phyloP scores from a whole-genome alignment of 2,329 filamentous ascomycete genomes.

The Diaporthe citriasiana region DNA sequence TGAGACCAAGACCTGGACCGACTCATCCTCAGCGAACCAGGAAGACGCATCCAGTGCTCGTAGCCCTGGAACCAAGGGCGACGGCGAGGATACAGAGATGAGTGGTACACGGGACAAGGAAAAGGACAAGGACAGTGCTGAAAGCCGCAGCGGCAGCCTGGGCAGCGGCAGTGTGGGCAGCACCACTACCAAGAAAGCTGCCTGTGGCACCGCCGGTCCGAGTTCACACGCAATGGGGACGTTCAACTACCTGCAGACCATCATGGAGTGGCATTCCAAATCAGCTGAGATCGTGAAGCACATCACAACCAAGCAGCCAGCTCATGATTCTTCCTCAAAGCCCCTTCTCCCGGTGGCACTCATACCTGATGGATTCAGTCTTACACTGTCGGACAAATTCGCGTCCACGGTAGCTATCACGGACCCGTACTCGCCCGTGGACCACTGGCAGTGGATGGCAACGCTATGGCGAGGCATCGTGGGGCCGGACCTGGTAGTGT shows the following conservation, averaged over 20 bases:
- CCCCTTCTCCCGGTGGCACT: constrained; percentile 76
- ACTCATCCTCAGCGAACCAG: constrained; percentile 42
- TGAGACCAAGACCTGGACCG: constrained; percentile 62
- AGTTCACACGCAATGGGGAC: constrained; percentile 12
- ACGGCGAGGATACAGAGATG: constrained; percentile 32
- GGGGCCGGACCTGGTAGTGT: constrained; percentile 84
- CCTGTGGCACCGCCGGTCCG: background rate
- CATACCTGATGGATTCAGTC: constrained; percentile 82
- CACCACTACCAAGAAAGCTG: background rate
- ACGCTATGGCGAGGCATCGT: constrained; percentile 91
- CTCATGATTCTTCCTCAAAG: constrained; percentile 43
- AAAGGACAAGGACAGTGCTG: background rate
- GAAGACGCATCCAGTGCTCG: constrained; percentile 40
- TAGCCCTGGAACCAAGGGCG: constrained; percentile 53
- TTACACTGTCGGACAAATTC: constrained; percentile 82
- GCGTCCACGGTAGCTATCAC: constrained; percentile 80
- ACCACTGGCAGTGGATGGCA: constrained; percentile 98
- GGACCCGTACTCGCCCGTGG: constrained; percentile 83
- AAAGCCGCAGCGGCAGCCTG: constrained; percentile 33
- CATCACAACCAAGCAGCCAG: constrained; percentile 53
- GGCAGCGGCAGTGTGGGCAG: background rate
- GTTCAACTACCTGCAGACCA: constrained; percentile 74
- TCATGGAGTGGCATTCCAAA: constrained; percentile 81
- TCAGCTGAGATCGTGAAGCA: constrained; percentile 77
- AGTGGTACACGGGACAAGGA: constrained; percentile 24